Percentiles rank a stretch among this genome's conserved stretches.
Evolutionary conservation across 495 filamentous ascomycete genomes (phyloP).

Genomic region (Astrothelium macrocarpum): DNA sequence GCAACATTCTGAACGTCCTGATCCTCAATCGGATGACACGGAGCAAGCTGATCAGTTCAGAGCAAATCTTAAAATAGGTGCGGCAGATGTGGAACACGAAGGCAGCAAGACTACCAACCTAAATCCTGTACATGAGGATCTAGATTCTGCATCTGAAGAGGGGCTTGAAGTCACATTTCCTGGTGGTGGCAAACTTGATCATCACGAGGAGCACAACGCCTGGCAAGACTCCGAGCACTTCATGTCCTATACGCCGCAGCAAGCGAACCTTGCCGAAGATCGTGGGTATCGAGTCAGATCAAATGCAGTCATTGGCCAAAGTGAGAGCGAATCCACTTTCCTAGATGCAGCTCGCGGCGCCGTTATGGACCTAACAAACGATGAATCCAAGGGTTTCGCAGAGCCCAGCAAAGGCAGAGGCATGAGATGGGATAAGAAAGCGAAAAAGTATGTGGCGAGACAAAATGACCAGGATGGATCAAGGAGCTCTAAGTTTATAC

Average conservation of each 20-base stretch:
- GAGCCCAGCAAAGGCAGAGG: slow-evolving; percentile 56
- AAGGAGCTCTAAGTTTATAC: slow-evolving; percentile 71
- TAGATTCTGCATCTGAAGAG: slow-evolving; percentile 57
- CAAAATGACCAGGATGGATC: slow-evolving; percentile 92
- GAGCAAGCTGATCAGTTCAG: background rate
- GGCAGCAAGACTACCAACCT: background rate
- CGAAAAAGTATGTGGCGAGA: slow-evolving; percentile 83
- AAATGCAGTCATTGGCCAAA: slow-evolving; percentile 55
- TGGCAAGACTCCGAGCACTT: slow-evolving; percentile 84
- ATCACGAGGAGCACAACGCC: slow-evolving; percentile 34
- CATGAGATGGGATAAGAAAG: slow-evolving; percentile 94
- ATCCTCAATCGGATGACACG: background rate
- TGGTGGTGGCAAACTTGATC: slow-evolving; percentile 31
- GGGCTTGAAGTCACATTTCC: slow-evolving; percentile 81
- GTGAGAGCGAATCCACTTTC: slow-evolving; percentile 53
- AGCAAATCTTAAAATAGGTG: background rate
- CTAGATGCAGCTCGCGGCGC: slow-evolving; percentile 69
- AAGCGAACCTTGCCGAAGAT: slow-evolving; percentile 70
- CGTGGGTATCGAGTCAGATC: slow-evolving; percentile 86
- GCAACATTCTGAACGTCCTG: slow-evolving; percentile 30
- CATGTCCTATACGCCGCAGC: slow-evolving; percentile 85
- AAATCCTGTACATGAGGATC: slow-evolving; percentile 38
- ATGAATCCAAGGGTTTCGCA: slow-evolving; percentile 64
- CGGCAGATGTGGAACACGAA: background rate
- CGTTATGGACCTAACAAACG: slow-evolving; percentile 81